A percentile compares a stretch with the other conserved stretches of the same genome.
Evolutionary conservation across 1,139 yeast genomes (phyloP).

Genomic region (Hansenula sp.): DNA sequence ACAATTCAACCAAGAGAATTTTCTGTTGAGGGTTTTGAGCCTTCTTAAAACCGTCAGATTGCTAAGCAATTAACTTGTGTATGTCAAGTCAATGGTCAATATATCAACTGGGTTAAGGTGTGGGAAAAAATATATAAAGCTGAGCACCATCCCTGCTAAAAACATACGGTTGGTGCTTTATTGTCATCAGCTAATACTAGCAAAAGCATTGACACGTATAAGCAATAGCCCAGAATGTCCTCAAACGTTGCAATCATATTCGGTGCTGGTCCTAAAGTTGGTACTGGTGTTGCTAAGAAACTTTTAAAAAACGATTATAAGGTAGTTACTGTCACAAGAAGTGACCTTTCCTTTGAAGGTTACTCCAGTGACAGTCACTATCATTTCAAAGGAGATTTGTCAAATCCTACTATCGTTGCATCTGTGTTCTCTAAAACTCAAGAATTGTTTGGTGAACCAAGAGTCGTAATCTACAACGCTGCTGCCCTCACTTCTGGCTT

Average conservation of each 20-base stretch:
- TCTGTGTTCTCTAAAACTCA: constrained; percentile 2
- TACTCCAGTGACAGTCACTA: background rate
- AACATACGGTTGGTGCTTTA: too few relatives aligned
- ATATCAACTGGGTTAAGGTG: too few relatives aligned
- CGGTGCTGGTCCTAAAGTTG: constrained; percentile 6
- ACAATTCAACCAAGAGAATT: too few relatives aligned
- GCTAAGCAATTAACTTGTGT: too few relatives aligned
- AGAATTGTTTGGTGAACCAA: constrained; percentile 6
- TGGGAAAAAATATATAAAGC: too few relatives aligned
- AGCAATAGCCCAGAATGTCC: too few relatives aligned
- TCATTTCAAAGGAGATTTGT: constrained; percentile 3
- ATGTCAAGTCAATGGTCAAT: too few relatives aligned
- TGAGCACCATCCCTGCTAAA: too few relatives aligned
- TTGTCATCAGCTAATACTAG: too few relatives aligned
- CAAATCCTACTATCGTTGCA: background rate
- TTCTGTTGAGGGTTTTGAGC: too few relatives aligned
- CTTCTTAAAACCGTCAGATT: too few relatives aligned
- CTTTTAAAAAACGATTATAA: constrained; percentile 2
- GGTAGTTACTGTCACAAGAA: constrained; percentile 7
- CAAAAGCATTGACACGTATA: too few relatives aligned
- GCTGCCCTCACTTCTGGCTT: background rate
- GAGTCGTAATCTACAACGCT: constrained; percentile 4
- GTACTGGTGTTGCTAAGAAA: background rate
- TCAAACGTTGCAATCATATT: constrained; percentile 1
- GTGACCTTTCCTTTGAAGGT: background rate